Evolutionary conservation across 2,329 filamentous ascomycete genomes (phyloP), one percentile per base, ranked within the genome.

Genomic region (Emergomyces africanus): DNA sequence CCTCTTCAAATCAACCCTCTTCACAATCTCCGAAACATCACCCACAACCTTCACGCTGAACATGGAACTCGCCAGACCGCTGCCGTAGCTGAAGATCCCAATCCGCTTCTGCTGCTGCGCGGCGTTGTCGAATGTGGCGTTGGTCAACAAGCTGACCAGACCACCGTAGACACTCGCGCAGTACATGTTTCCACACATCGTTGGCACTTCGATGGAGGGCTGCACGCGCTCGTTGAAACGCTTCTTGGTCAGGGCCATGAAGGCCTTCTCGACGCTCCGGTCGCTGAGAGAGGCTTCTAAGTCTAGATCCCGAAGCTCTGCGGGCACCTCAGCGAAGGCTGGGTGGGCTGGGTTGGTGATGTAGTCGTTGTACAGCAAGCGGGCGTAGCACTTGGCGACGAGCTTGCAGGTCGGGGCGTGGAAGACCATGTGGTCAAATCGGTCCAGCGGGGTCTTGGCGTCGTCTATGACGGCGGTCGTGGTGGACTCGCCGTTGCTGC

Each of bases 331-430:
- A 61, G 82, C 82, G 69, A 92, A 94, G 59, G 79, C 79, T 53
- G 85, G 75, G 73, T 81, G 78, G 63, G 83, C 79, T 54, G 88
- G 83, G 73, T 90, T 81, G 72, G 78, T 77, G 41, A 92, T 80
- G 79, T 87, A 94, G 77, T 94, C 89, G 72, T 92, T 89, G 81
- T 94, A 94, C 60, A 92, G 79, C 64, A 94, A 80, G 65, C 89
- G 87, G 61, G 83, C 89, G 71, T 90, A 94, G 20, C 87, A 90
- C 79, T 94, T 94, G 71, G 87, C 79, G 62, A 94, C 89, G 60
- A 90, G 81, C 79, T 94, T 94, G 86, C 89, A 94, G 64, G 85
- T 92, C 46, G 89, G 89, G 20, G 89, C 81, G 74, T 94, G 89
- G 84, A 91, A 94, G 61, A 84, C 75, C 71, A 94, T 75, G 78